Percentiles rank a stretch among this genome's conserved stretches.
phyloP scores from a whole-genome alignment of 78 protist genomes.

The Diacronema lutheri region DNA sequence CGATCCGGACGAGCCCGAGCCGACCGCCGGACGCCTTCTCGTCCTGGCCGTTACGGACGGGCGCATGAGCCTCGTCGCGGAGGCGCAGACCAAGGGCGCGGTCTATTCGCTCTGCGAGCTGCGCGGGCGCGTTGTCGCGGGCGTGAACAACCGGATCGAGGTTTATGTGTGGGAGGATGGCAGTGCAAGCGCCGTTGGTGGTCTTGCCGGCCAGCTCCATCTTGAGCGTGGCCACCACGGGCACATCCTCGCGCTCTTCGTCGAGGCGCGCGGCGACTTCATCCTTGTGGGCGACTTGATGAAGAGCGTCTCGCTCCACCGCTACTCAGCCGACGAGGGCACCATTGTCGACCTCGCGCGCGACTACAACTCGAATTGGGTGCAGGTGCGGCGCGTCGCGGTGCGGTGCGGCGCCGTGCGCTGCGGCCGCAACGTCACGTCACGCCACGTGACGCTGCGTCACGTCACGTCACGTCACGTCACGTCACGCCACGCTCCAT shows the following conservation, averaged over 20 bases:
- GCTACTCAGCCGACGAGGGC: not conserved
- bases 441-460: not conserved
- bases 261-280: constrained; percentile 74
- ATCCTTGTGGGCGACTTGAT: constrained; percentile 86
- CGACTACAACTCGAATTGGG: constrained; percentile 65
- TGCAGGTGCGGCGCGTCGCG: constrained; percentile 39
- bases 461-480: no score
- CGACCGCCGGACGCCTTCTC: constrained; percentile 74
- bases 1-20: constrained; percentile 55
- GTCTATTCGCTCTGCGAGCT: constrained; percentile 47
- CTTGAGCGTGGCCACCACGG: constrained; percentile 61
- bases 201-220: constrained; percentile 4
- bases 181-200: not conserved
- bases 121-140: constrained; percentile 71
- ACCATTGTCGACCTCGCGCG: constrained; percentile 27
- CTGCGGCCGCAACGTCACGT: no score
- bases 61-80: constrained; percentile 31
- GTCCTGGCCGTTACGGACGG: constrained; percentile 4
- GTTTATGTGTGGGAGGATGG: not conserved
- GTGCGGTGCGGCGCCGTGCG: not conserved
- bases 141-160: constrained; percentile 52
- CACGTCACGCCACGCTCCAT: no score
- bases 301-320: constrained; percentile 68
- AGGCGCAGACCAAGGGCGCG: constrained; percentile 28
- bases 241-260: constrained; percentile 54